Evolutionary conservation across 2,329 filamentous ascomycete species (phyloP).

Genomic region (Fusarium devonianum): DNA sequence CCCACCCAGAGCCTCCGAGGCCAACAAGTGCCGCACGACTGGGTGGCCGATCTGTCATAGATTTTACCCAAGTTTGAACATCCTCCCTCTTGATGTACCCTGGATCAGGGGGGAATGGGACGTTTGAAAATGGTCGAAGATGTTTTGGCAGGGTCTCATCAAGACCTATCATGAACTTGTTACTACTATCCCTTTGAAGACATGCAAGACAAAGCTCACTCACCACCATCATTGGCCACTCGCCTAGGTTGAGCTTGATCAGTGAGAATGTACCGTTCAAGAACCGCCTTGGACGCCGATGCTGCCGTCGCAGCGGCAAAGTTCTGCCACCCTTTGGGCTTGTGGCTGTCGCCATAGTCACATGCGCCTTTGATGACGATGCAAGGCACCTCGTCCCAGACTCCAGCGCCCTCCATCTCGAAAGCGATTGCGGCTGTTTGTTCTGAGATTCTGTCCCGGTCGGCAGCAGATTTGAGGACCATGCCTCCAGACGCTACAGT

Average conservation of each 20-base stretch:
- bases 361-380: conserved; percentile 44
- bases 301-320: conserved; percentile 12
- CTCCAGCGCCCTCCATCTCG: conserved; percentile 47
- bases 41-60: not conserved
- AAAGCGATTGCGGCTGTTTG: conserved; percentile 25
- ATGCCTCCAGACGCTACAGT: conserved; percentile 47
- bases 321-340: not conserved
- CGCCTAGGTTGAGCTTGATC: not conserved
- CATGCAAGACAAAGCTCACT: too few relatives aligned
- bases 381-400: conserved; percentile 45
- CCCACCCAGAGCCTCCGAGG: conserved; percentile 11
- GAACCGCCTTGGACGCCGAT: not conserved
- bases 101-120: conserved; percentile 9
- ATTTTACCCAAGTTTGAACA: conserved; percentile 4
- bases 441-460: conserved; percentile 44
- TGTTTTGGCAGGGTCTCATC: not conserved
- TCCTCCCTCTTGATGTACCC: conserved; percentile 10
- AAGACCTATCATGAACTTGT: too few relatives aligned
- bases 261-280: not conserved
- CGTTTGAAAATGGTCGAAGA: not conserved
- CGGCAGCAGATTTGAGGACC: conserved; percentile 47
- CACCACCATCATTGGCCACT: too few relatives aligned
- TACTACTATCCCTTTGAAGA: too few relatives aligned
- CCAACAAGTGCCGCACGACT: conserved; percentile 15
- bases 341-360: conserved; percentile 13